Evolutionary conservation across 1,139 yeast species (phyloP).

Genomic region (Geotrichum siamense): DNA sequence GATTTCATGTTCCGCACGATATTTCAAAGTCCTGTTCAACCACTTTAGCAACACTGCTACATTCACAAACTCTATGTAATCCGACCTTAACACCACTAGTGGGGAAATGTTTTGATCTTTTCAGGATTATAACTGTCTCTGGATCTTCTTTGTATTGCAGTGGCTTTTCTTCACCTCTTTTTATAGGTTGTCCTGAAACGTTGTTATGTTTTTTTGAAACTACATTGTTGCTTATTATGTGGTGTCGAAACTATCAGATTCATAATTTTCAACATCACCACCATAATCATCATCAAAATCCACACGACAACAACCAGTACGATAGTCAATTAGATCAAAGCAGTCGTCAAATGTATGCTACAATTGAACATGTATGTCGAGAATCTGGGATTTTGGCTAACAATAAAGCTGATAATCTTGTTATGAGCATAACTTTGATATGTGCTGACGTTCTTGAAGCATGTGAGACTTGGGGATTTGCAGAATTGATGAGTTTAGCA

Average conservation of each 20-base stretch:
- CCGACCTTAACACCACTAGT: constrained; percentile 19
- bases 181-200: constrained; percentile 22
- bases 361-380: constrained; percentile 23
- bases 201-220: constrained; percentile 28
- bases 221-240: constrained; percentile 28
- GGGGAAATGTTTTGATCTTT: constrained; percentile 26
- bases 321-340: constrained; percentile 19
- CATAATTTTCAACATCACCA: background rate
- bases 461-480: constrained; percentile 30
- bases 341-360: constrained; percentile 22
- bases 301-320: background rate
- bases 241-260: constrained; percentile 32
- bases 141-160: constrained; percentile 23
- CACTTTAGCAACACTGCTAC: constrained; percentile 16
- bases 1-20: constrained; percentile 28
- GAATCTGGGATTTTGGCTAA: constrained; percentile 24
- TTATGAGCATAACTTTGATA: constrained; percentile 24
- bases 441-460: constrained; percentile 30
- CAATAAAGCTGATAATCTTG: background rate
- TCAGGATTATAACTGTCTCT: constrained; percentile 23
- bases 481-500: constrained; percentile 26
- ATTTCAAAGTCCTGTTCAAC: constrained; percentile 23
- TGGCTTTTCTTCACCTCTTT: constrained; percentile 3
- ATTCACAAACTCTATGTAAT: background rate
- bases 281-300: background rate